These are phyloP conservation scores for Prunus mume DNA, from an alignment of 306 rosid species.

Conservation along the genomic window DNA sequence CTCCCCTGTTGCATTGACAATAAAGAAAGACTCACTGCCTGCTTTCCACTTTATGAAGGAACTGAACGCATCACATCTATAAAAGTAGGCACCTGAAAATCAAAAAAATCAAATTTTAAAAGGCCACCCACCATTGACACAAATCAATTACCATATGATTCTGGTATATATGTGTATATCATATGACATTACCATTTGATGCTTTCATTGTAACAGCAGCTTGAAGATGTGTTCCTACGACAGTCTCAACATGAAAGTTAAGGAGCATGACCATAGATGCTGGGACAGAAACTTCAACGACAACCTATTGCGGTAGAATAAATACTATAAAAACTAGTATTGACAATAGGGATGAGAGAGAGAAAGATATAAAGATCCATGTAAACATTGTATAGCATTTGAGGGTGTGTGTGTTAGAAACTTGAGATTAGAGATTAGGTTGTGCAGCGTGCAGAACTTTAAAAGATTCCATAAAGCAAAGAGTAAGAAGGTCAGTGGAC, in stretches of 20 bases:
- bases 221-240: conserved; percentile 79
- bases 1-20: conserved; percentile 44
- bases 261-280: conserved; percentile 75
- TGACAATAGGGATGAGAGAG: neutral
- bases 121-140: conserved; percentile 15
- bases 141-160: conserved; percentile 19
- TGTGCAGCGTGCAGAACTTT: neutral
- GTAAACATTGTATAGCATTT: neutral
- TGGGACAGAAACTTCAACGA: conserved; percentile 76
- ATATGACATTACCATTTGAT: conserved; percentile 57
- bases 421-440: neutral
- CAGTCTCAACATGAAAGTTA: conserved; percentile 81
- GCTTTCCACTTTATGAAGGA: conserved; percentile 77
- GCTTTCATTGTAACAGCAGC: conserved; percentile 92
- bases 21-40: conserved; percentile 70
- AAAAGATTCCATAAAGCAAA: neutral
- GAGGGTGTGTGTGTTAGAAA: neutral
- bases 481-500: neutral
- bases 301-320: conserved; percentile 48
- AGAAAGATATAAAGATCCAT: neutral
- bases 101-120: conserved; percentile 27
- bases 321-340: conserved; percentile 1
- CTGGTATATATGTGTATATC: neutral
- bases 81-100: conserved; percentile 69
- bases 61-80: conserved; percentile 76